phyloP scores from a whole-genome alignment of 2,329 filamentous ascomycete species.

The Talaromyces islandicus region DNA sequence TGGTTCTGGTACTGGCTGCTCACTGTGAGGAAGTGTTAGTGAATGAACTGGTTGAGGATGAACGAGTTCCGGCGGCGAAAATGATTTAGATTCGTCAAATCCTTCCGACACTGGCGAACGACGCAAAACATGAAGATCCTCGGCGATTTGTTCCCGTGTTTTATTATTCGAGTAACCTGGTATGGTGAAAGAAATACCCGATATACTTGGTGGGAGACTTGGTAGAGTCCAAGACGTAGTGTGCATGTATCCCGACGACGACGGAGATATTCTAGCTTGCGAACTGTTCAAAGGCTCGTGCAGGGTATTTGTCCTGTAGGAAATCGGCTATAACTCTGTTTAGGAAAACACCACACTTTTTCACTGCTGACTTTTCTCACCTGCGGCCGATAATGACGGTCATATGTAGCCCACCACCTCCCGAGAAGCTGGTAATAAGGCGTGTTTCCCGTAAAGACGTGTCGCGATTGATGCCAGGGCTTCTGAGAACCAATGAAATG shows the following conservation, averaged over 20 bases:
- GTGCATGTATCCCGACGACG: neutral
- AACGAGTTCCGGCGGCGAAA: constrained; percentile 6
- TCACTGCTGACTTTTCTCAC: constrained; percentile 10
- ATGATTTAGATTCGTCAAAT: constrained; percentile 1
- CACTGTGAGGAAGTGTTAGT: neutral
- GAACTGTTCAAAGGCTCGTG: neutral
- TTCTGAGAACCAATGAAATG: constrained; percentile 93
- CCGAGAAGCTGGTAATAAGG: constrained; percentile 75
- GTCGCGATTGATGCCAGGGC: constrained; percentile 67
- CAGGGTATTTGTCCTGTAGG: neutral
- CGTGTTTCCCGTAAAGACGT: constrained; percentile 25
- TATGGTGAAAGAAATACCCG: neutral
- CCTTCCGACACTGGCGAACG: constrained; percentile 9
- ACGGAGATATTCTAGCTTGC: neutral
- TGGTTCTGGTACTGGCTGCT: neutral
- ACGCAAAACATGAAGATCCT: constrained; percentile 9
- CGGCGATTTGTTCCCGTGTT: neutral
- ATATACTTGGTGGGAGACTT: neutral
- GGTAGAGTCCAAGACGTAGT: neutral
- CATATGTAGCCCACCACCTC: constrained; percentile 92
- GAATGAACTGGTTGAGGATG: constrained; percentile 5
- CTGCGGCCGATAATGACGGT: constrained; percentile 65
- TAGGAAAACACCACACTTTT: neutral
- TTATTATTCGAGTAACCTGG: neutral
- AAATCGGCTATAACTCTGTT: neutral